Percentiles rank a stretch among this genome's conserved stretches.
Evolutionary conservation across 2,329 filamentous ascomycete species (phyloP).

Genomic region (Myriosclerotinia scirpicola): DNA sequence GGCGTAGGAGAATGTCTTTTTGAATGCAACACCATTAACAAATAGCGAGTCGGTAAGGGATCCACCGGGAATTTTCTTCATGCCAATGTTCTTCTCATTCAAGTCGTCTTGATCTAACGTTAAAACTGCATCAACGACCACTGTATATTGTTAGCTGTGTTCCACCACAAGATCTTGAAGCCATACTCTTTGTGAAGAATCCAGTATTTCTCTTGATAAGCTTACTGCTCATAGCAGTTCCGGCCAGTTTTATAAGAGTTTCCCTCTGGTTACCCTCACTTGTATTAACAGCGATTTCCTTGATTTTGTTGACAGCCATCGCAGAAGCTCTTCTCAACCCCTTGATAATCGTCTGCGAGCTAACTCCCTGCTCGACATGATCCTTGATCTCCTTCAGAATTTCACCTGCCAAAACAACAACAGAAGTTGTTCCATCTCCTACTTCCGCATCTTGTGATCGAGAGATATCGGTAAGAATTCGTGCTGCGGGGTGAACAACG

Average conservation of each 20-base stretch:
- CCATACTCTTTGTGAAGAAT: constrained; percentile 95
- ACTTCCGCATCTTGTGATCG: constrained; percentile 99
- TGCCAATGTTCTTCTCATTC: constrained; percentile 95
- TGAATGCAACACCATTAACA: constrained; percentile 97
- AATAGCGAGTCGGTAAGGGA: constrained; percentile 95
- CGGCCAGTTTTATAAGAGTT: constrained; percentile 84
- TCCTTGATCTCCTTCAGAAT: constrained; percentile 97
- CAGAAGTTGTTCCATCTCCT: constrained; percentile 95
- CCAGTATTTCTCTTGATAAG: constrained; percentile 94
- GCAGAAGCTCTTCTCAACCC: constrained; percentile 81
- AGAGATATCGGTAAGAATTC: constrained; percentile 96
- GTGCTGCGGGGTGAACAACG: constrained; percentile 95
- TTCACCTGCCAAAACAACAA: constrained; percentile 95
- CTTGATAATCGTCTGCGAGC: constrained; percentile 97
- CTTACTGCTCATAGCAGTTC: constrained; percentile 99
- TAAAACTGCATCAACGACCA: constrained; percentile 96
- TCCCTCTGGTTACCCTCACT: constrained; percentile 81
- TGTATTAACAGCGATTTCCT: constrained; percentile 90
- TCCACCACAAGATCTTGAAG: neutral
- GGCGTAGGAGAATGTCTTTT: constrained; percentile 99
- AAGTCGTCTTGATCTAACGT: constrained; percentile 95
- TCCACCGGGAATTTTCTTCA: constrained; percentile 97
- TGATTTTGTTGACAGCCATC: constrained; percentile 98
- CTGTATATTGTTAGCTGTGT: constrained; percentile 49
- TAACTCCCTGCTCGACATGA: constrained; percentile 93